phyloP scores from a whole-genome alignment of 306 rosid species.

The Nissolia schottii region DNA sequence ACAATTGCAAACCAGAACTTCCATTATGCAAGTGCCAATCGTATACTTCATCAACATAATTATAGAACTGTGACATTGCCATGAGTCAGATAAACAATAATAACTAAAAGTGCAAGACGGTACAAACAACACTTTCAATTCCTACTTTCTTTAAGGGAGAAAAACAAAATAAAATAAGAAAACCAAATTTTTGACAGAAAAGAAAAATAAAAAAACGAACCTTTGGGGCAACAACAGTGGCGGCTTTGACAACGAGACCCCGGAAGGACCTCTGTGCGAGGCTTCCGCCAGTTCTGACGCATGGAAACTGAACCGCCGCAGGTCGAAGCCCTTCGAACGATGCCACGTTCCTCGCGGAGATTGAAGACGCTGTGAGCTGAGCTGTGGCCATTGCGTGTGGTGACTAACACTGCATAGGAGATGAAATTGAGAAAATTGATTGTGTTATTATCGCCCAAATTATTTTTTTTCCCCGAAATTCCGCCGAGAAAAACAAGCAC shows the following conservation, averaged over 20 bases:
- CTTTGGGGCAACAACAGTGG: constrained; percentile 82
- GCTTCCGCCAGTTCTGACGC: constrained; percentile 22
- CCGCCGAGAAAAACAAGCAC: too few relatives aligned
- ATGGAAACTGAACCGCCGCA: constrained; percentile 35
- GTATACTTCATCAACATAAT: background rate
- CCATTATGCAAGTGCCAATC: background rate
- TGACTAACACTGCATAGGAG: background rate
- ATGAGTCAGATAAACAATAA: background rate
- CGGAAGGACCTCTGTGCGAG: constrained; percentile 42
- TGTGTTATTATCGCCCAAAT: background rate
- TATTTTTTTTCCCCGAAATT: too few relatives aligned
- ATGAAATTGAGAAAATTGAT: background rate
- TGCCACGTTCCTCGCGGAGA: constrained; percentile 49
- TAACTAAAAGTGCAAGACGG: background rate
- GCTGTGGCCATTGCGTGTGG: constrained; percentile 80
- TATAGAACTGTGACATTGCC: background rate
- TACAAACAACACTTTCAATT: background rate
- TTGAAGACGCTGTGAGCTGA: constrained; percentile 65
- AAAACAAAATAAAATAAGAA: background rate
- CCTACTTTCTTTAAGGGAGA: background rate
- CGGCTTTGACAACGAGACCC: constrained; percentile 65
- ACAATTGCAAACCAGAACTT: background rate
- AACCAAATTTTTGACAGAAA: background rate
- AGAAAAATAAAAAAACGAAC: constrained; percentile 15
- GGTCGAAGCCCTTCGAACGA: constrained; percentile 67